A percentile compares a stretch with the other conserved stretches of the same genome.
Conservation (phyloP, 192 early-diverging fungal genomes). For the Entomortierella beljakovae region DNA sequence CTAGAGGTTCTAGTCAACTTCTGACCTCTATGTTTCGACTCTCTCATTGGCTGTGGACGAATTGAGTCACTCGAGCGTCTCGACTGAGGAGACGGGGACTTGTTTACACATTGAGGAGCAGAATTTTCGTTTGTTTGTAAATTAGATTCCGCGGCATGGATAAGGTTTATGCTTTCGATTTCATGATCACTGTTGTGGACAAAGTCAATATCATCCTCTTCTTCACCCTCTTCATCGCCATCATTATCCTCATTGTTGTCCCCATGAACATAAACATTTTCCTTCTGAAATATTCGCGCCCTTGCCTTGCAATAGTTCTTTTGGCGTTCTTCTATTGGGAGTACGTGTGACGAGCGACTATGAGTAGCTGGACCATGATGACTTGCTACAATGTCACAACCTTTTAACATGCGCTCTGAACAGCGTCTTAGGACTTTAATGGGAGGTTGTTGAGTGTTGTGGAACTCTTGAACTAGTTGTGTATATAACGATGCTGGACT, state of each 20-base stretch:
- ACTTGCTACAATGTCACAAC: not conserved
- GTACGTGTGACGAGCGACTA: slow-evolving; percentile 32
- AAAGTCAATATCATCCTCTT: too few relatives aligned
- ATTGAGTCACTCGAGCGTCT: not conserved
- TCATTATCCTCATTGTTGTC: not conserved
- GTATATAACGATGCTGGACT: not conserved
- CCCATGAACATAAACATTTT: not conserved
- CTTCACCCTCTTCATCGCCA: not conserved
- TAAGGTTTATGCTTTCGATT: too few relatives aligned
- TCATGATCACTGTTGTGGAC: too few relatives aligned
- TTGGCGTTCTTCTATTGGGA: slow-evolving; percentile 72
- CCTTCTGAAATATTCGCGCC: slow-evolving; percentile 71
- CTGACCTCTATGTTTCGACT: not conserved
- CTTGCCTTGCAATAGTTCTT: slow-evolving; percentile 75
- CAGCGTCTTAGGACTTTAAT: slow-evolving; percentile 62
- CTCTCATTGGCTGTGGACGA: not conserved
- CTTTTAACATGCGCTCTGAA: slow-evolving; percentile 17
- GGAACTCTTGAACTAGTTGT: not conserved
- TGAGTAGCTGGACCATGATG: not conserved
- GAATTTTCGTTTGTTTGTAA: too few relatives aligned
- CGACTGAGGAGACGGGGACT: too few relatives aligned
- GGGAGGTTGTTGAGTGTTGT: not conserved
- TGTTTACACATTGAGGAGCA: too few relatives aligned
- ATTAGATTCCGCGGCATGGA: too few relatives aligned
- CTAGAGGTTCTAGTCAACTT: not conserved